phyloP scores from a whole-genome alignment of 169 alveolate genomes.

The Plasmodium cynomolgi region DNA sequence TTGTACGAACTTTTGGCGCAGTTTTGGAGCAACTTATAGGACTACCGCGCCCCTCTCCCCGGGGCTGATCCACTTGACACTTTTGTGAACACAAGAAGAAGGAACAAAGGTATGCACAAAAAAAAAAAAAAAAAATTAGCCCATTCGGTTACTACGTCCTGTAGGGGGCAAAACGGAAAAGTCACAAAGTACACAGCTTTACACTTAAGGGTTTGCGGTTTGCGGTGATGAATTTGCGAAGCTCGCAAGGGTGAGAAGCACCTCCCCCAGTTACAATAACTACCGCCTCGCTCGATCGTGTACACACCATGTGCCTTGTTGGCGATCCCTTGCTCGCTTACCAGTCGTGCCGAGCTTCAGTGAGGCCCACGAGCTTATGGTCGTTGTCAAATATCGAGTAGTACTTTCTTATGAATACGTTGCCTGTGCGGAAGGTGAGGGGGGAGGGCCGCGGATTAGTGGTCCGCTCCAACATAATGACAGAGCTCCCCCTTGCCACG shows the following conservation, averaged over 20 bases:
- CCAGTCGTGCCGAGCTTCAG: constrained; percentile 82
- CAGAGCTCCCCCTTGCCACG: not conserved
- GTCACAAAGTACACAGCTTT: not conserved
- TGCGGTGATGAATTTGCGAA: not conserved
- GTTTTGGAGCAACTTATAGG: not conserved
- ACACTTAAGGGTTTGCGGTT: not conserved
- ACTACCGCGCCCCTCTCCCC: not conserved
- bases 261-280: not conserved
- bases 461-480: not conserved
- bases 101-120: not conserved
- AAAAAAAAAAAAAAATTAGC: not conserved
- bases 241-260: not conserved
- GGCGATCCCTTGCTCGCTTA: constrained; percentile 14
- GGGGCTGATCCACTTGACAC: not conserved
- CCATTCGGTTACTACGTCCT: not conserved
- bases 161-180: not conserved
- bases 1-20: not conserved
- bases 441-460: not conserved
- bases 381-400: constrained; percentile 89
- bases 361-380: constrained; percentile 84
- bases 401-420: constrained; percentile 84
- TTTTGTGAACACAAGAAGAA: not conserved
- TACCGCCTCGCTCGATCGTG: not conserved
- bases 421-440: constrained; percentile 21
- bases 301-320: not conserved